Conservation (phyloP, 116 monocot species). For the Papilionanthe hybrid region DNA sequence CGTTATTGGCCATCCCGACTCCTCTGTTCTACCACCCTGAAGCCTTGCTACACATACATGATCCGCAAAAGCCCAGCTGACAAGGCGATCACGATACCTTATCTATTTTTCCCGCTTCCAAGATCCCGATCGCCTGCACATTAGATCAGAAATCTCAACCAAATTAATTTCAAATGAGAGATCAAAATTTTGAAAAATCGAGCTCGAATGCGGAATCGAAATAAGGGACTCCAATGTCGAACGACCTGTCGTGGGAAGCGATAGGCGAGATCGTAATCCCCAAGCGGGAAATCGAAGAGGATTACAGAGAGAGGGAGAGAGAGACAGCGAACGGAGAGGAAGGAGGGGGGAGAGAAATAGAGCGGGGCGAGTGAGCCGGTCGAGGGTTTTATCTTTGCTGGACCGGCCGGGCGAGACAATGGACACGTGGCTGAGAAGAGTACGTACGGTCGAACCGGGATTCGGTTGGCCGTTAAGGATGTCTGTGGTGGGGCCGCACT, state of each 20-base stretch:
- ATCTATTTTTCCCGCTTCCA: background rate
- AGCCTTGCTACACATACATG: background rate
- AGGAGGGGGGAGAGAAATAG: background rate
- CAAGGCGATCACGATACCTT: background rate
- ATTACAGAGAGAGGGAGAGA: background rate
- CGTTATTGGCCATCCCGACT: background rate
- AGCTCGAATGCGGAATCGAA: background rate
- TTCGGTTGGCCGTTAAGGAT: background rate
- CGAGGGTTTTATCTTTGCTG: background rate
- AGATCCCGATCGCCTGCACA: slow-evolving; percentile 10
- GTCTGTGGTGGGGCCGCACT: background rate
- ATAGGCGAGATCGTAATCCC: background rate
- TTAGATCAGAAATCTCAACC: too few relatives aligned
- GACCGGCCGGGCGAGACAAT: background rate
- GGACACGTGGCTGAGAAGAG: background rate
- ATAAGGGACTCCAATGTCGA: background rate
- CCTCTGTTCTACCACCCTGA: background rate
- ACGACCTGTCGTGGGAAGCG: background rate
- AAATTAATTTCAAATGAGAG: background rate
- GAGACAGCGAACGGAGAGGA: background rate
- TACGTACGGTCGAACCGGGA: background rate
- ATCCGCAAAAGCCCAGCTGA: background rate
- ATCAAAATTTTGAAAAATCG: background rate
- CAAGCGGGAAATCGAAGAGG: background rate
- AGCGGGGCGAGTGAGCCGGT: background rate